Percentiles rank a stretch among this genome's conserved stretches.
These are phyloP conservation scores for Pseudomonodictys pantanalensis DNA, from an alignment of 495 filamentous ascomycete species.

Conservation along the genomic window DNA sequence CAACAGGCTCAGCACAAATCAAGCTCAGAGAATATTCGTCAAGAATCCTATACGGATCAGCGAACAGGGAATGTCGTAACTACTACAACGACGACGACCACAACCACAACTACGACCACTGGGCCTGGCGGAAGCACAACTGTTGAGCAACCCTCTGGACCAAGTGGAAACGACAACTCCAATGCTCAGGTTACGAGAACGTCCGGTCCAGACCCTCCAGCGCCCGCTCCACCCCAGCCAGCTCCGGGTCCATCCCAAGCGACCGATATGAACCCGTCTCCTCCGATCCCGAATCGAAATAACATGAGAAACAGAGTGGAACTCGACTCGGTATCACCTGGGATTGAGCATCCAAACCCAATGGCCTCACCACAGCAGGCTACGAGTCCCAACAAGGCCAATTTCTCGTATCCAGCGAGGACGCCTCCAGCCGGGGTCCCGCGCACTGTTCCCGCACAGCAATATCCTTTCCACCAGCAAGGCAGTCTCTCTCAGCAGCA, in stretches of 20 bases:
- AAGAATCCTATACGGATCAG: constrained; percentile 20
- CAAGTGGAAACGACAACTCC: neutral
- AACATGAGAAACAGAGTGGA: constrained; percentile 28
- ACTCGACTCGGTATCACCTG: constrained; percentile 22
- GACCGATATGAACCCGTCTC: constrained; percentile 8
- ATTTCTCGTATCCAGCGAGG: constrained; percentile 32
- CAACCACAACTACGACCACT: constrained; percentile 30
- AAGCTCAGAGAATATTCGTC: constrained; percentile 9
- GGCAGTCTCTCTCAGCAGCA: neutral
- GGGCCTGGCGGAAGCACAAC: constrained; percentile 28
- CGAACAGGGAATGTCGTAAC: constrained; percentile 27
- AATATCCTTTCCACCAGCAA: neutral
- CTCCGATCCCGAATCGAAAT: constrained; percentile 25
- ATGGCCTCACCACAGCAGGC: constrained; percentile 15
- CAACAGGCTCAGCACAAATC: neutral
- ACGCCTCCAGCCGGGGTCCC: constrained; percentile 26
- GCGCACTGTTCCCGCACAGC: constrained; percentile 14
- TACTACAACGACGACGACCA: constrained; percentile 28
- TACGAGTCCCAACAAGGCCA: constrained; percentile 10
- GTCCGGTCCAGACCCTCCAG: constrained; percentile 24
- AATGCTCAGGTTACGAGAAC: constrained; percentile 23
- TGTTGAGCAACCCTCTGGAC: constrained; percentile 15
- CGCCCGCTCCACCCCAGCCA: constrained; percentile 5
- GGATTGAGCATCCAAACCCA: constrained; percentile 14
- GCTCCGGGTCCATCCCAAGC: neutral